Base-by-base conservation (phyloP, 2,329 filamentous ascomycete species). In the Neonectria neomacrospora region DNA sequence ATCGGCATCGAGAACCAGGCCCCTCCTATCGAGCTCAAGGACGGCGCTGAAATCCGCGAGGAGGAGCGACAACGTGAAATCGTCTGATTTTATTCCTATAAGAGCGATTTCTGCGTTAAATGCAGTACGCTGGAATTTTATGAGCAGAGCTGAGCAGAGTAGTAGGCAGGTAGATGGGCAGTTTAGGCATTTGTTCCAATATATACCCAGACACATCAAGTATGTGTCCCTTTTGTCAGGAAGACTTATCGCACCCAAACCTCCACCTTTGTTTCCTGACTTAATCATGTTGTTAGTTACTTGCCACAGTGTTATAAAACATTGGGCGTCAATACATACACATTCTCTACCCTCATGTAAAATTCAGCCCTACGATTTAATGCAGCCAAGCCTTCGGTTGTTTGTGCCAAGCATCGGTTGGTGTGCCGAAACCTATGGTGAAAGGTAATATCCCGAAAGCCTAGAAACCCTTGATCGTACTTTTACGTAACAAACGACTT, bases 31-130 rank as follows among this genome's bases (percentile, higher is more conserved):
- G 68, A 73, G 41, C 50, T 70, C 14, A 73, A 73, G 62, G 69
- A 73, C 3, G 71, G 71, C 5, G 28, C 67, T 18, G 67, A 72
- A 54, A 58, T 73, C 20, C 67, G 65, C 37, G 45, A 69, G 58
- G 60, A 42, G 18, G 71, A 73, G 68, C 70, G 54, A 55, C 70
- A 65, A 64, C 55, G 59, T 7, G 71, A 72, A 37, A 52, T 54
- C 57, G 71, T 72, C 34, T 73, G 45, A 63, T 9, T 26, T 4
- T 22, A 20, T 37, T 32, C 16, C n/a, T 11, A 50, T 5, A n/a
- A 18, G 11, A 44, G 23, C 12, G 10, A 23, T 30, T 23, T n/a
- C 10, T 45, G 12, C 18, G 47, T 11, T 20, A 22, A 2, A 37
- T 20, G 9, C 3, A 20, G 41, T 11, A 39, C 5, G 11, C n/a